These are phyloP conservation scores for Sarocladiaceae sp. DNA, from an alignment of 2,329 filamentous ascomycete species.

Conservation along the genomic window DNA sequence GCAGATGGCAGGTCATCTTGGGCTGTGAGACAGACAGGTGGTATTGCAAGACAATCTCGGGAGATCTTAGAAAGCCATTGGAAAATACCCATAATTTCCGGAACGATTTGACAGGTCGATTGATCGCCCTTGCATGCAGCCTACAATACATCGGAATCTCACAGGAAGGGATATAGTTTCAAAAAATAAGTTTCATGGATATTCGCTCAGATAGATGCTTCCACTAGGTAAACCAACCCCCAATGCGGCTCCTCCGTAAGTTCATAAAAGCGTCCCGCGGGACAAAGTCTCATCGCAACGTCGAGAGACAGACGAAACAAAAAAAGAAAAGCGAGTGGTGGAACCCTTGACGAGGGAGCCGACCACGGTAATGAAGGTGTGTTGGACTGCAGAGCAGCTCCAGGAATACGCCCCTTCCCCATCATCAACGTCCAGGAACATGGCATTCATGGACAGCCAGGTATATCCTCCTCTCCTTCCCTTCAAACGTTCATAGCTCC, in stretches of 20 bases:
- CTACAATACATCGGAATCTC: neutral
- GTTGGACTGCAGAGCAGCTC: neutral
- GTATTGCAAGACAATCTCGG: neutral
- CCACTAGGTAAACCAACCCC: neutral
- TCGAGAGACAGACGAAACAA: neutral
- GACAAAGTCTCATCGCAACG: neutral
- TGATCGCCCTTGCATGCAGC: neutral
- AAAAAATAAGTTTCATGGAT: neutral
- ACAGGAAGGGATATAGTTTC: neutral
- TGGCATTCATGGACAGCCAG: slow-evolving; percentile 3
- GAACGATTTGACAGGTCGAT: neutral
- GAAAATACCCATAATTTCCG: neutral
- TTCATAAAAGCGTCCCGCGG: neutral
- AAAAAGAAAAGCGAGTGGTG: neutral
- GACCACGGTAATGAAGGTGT: neutral
- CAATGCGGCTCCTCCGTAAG: slow-evolving; percentile 2
- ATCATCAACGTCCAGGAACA: neutral
- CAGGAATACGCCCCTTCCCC: neutral
- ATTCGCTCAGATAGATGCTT: neutral
- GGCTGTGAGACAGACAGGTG: slow-evolving; percentile 2
- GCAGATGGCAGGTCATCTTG: neutral
- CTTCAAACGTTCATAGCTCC: neutral
- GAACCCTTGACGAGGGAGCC: neutral
- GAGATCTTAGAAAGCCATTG: neutral
- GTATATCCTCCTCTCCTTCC: neutral